Base-by-base conservation (phyloP, 2,329 filamentous ascomycete species). In the Curvularia eragrostidis region DNA sequence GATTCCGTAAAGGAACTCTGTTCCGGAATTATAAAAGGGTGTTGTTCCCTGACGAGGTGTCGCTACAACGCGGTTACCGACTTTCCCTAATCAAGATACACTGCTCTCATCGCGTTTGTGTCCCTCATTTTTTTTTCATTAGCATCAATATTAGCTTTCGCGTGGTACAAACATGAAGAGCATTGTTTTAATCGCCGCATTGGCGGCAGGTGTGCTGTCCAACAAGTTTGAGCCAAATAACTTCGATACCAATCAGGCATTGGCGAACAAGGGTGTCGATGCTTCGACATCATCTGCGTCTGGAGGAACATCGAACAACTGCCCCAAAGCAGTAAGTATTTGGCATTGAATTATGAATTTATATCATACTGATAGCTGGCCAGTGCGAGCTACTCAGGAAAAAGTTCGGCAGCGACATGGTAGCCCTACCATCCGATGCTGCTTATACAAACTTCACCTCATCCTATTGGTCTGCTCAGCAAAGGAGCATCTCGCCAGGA, bases 331-430 rank as follows among this genome's bases (percentile, higher is more conserved):
- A 21, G 70, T 70, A 56, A 54, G 67, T 61, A 1, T 10, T 23
- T 10, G n/a, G n/a, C 2, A 10, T 12, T 30, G 34, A 19, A 9
- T 10, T 5, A 24, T 13, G 10, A 4, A 8, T 3, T 26, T 43
- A 23, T 2, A 26, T 9, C 21, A 47, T 3, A 5, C 53, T 63
- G 21, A 65, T 12, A 3, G 5, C 18, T 24, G n/a, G n/a, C 3
- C 13, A 71, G 70, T 73, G 69, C 24, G 52, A 28, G 3, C 62
- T 63, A 9, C 53, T 73, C 21, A 54, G 56, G 2, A 48, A 58
- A 21, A 58, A 67, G 12, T 72, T 67, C 13, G 60, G 67, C 1
- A 48, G 51, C 32, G 39, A 52, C 10, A 50, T 60, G 6, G 55
- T 72, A 10, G 50, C 66, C 1, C 34, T 43, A 4, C 61, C 63